These are phyloP conservation scores for Tolypocladium sp. DNA, from an alignment of 2,329 filamentous ascomycete species.

Conservation along the genomic window DNA sequence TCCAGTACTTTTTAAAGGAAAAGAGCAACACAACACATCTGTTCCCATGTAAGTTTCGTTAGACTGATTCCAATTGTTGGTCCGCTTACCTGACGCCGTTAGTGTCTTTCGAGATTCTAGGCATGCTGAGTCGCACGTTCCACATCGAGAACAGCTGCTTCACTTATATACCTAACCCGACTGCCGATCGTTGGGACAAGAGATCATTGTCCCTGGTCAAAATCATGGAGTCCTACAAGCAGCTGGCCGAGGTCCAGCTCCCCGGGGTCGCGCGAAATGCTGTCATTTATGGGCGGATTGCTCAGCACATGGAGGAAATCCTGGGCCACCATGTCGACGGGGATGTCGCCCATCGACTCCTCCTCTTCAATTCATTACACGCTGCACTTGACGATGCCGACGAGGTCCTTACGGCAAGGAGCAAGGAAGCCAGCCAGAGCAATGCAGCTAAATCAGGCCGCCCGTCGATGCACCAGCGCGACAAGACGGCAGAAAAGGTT, in stretches of 20 bases:
- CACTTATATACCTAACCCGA: constrained; percentile 48
- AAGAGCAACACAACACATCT: constrained; percentile 34
- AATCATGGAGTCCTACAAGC: constrained; percentile 29
- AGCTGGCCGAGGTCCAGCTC: constrained; percentile 15
- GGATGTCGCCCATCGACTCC: constrained; percentile 16
- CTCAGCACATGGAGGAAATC: constrained; percentile 15
- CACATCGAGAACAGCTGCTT: constrained; percentile 41
- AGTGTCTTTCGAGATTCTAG: constrained; percentile 50
- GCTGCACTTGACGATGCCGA: constrained; percentile 32
- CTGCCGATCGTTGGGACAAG: constrained; percentile 43
- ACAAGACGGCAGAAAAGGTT: neutral
- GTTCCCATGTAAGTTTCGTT: constrained; percentile 33
- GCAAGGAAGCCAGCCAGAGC: constrained; percentile 4
- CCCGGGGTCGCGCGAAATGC: constrained; percentile 9
- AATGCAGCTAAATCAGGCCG: neutral
- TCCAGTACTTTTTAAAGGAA: constrained; percentile 31
- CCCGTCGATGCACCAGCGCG: neutral
- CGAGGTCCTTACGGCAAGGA: constrained; percentile 28
- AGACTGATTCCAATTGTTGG: neutral
- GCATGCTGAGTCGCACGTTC: constrained; percentile 44
- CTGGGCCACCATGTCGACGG: constrained; percentile 12
- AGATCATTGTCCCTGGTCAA: constrained; percentile 33
- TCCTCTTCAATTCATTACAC: constrained; percentile 29
- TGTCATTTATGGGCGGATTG: constrained; percentile 14
- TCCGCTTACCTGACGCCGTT: neutral